Base-by-base conservation (phyloP, 1,284 basidiomycete genomes). In the Heliocybe sulcata region DNA sequence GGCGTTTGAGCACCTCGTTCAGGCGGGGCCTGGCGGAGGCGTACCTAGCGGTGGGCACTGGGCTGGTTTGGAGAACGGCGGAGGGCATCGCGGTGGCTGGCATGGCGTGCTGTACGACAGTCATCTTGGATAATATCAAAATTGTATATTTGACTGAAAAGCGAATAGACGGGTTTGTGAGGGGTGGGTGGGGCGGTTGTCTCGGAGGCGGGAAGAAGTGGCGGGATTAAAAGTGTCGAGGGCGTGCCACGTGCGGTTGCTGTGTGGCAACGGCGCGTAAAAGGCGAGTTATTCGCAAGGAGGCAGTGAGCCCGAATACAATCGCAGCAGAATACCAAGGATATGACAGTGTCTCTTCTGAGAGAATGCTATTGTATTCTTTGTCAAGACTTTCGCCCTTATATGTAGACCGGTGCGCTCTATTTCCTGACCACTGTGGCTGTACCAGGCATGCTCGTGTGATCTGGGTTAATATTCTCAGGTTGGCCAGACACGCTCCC, bases 1-100 rank as follows among this genome's bases (percentile, higher is more conserved):
- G 87, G 1, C 83, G 79, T 11, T 25, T 26, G 14, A 6, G 20
- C 8, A 49, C 22, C 23, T 26, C 47, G 16, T 25, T 49, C 23
- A 26, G 14, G 12, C 47, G 16, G 11, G 47, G 27, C 25, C 47
- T 20, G 6, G 47, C 19, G 38, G 38, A 42, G 6, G 38, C 38
- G 38, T 9, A 42, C n/a, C 38, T 42, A 31, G 29, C 12, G 38
- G 38, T 16, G 16, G 12, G 38, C 38, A 42, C 3, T 16, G 38
- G 19, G 38, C n/a, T 16, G 38, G n/a, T 6, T 20, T 42, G 47
- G 12, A 25, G 42, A 10, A 25, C 22, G 20, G 23, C 27, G n/a
- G 47, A 29, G 6, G 22, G 47, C 22, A 49, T 25, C 9, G 47
- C 47, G 4, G 23, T 49, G 27, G n/a, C 27, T 14, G 47, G 47